Percentiles rank a stretch among this genome's conserved stretches.
Conservation (phyloP, 2,329 filamentous ascomycete genomes). For the Blastomyces gilchristii region DNA sequence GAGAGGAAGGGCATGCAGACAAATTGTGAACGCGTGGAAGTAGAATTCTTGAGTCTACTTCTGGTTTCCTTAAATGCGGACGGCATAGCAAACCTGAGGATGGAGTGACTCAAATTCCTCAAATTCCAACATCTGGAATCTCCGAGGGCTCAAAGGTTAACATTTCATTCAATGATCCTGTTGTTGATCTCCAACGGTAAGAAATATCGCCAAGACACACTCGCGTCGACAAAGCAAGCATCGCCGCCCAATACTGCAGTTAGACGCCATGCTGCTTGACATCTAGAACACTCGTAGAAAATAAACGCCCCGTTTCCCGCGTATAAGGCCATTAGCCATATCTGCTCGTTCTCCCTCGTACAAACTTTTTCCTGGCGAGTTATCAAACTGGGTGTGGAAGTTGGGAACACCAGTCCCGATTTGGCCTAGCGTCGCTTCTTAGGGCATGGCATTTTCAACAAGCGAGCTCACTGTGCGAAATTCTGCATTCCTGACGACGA, state of each 20-base stretch:
- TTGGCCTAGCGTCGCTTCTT: slow-evolving; percentile 23
- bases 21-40: neutral
- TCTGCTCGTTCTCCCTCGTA: neutral
- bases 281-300: neutral
- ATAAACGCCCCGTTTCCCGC: neutral
- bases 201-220: neutral
- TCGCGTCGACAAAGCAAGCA: neutral
- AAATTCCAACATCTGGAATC: neutral
- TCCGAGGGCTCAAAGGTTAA: neutral
- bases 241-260: neutral
- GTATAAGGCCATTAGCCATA: neutral
- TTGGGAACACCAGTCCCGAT: slow-evolving; percentile 16
- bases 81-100: neutral
- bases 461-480: slow-evolving; percentile 38
- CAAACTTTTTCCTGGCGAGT: no score
- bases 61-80: neutral
- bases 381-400: neutral
- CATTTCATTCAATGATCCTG: neutral
- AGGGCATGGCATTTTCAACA: slow-evolving; percentile 34
- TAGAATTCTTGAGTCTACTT: neutral
- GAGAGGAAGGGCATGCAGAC: neutral
- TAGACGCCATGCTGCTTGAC: neutral
- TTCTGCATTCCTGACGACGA: slow-evolving; percentile 27
- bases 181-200: neutral
- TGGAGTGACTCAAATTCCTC: neutral